These are phyloP conservation scores for Allium fistulosum DNA, from an alignment of 106 monocot species.

Conservation along the genomic window DNA sequence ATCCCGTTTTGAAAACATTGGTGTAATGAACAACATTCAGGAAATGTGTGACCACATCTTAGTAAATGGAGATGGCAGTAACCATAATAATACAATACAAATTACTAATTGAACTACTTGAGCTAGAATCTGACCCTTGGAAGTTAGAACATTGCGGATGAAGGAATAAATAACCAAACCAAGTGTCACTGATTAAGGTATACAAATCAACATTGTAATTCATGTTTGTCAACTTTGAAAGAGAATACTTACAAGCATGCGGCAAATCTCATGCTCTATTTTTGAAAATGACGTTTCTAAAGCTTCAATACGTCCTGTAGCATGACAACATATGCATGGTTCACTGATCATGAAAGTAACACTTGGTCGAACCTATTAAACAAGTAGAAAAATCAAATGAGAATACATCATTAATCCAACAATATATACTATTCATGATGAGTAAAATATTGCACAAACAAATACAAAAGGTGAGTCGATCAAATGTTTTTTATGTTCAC, in stretches of 20 bases:
- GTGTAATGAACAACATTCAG: no score
- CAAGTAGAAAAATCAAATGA: background rate
- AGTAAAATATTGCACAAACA: no score
- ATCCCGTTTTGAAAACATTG: no score
- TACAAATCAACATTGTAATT: background rate
- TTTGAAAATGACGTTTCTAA: slow-evolving; percentile 92
- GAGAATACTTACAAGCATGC: slow-evolving; percentile 69
- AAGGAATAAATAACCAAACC: background rate
- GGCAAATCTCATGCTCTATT: slow-evolving; percentile 94
- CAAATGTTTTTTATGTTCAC: background rate
- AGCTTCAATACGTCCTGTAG: slow-evolving; percentile 90
- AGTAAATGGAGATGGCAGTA: no score
- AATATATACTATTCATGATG: no score
- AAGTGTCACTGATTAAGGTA: background rate
- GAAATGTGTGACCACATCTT: no score
- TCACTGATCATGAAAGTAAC: slow-evolving; percentile 94
- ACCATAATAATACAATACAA: no score
- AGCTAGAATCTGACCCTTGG: no score
- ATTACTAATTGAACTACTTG: no score
- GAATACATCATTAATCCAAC: no score
- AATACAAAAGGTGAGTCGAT: background rate
- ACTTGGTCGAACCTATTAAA: slow-evolving; percentile 80
- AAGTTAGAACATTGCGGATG: no score
- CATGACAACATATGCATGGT: slow-evolving; percentile 88
- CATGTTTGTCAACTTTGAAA: background rate